Evolutionary conservation across 345 rosid genomes (phyloP), one percentile per base, ranked within the genome.

Genomic region (Dipteronia dyeriana): DNA sequence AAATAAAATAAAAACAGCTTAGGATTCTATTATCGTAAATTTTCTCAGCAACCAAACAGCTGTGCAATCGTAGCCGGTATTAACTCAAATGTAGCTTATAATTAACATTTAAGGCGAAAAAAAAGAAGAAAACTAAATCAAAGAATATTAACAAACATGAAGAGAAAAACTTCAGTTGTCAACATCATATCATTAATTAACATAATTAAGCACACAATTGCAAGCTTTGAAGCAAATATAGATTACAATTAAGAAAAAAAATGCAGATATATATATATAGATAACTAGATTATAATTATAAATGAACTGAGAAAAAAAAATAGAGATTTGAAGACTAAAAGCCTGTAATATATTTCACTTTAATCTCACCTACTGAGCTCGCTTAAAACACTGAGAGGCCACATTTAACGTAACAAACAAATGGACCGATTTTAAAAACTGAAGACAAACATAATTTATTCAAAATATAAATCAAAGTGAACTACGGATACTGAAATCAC

Each of bases 41-140:
- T 74, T 82, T 82, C 82, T 77, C 75, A n/a, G 73, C 61, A 53
- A 43, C 77, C 80, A 84, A 77, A 75, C 77, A 68, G 70, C 20
- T 13, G 71, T 17, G 12, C 11, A 62, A 49, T 11, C 43, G 4
- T 5, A 19, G 43, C 62, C 16, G 5, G 53, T 13, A 57, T n/a
- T 13, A 41, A 22, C 49, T 31, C 59, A 57, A 41, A 68, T 9
- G 43, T 3, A 9, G 45, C 51, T 51, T 23, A 5, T 20, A 39
- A 16, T 45, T 10, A 64, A 29, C 76, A 43, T 29, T 56, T 20
- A 38, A 10, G 4, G n/a, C 19, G 2, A 14, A 57, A 56, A 12
- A 38, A 31, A 34, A n/a, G 1, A 51, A 51, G 12, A 51, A 14
- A 14, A 51, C 4, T 51, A 49, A 11, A 16, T 22, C 0, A 5